A percentile compares a stretch with the other conserved stretches of the same genome.
Conservation (phyloP, 1,139 yeast genomes). For the Kodamaea alishanica region DNA sequence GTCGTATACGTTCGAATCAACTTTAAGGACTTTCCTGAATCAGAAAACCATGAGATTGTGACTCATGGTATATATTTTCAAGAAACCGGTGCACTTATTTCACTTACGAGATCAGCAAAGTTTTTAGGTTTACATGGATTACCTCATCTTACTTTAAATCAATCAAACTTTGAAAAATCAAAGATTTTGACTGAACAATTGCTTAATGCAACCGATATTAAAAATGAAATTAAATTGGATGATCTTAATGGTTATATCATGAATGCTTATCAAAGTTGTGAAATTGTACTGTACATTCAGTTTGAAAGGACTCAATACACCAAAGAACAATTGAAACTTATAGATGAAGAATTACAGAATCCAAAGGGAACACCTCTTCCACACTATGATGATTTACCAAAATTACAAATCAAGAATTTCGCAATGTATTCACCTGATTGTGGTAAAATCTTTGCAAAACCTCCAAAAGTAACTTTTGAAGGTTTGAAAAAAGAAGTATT, state of each 20-base stretch:
- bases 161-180: constrained; percentile 30
- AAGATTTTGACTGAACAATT: constrained; percentile 35
- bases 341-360: constrained; percentile 66
- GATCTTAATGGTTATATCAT: constrained; percentile 37
- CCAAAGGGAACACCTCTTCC: constrained; percentile 79
- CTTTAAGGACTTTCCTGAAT: constrained; percentile 41
- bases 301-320: constrained; percentile 56
- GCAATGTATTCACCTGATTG: constrained; percentile 86
- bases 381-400: constrained; percentile 41
- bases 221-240: constrained; percentile 33
- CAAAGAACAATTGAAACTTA: constrained; percentile 48
- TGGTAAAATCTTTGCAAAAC: constrained; percentile 48
- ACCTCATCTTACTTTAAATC: constrained; percentile 53
- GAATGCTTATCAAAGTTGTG: constrained; percentile 56
- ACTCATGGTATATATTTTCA: constrained; percentile 70
- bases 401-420: constrained; percentile 50
- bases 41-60: constrained; percentile 41
- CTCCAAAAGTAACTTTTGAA: constrained; percentile 17
- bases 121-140: constrained; percentile 62
- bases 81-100: constrained; percentile 62
- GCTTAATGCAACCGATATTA: constrained; percentile 39
- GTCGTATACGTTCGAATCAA: constrained; percentile 23
- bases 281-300: constrained; percentile 66
- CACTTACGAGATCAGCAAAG: constrained; percentile 66
- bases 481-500: constrained; percentile 60